Evolutionary conservation across 2,329 filamentous ascomycete species (phyloP).

Genomic region (Aspergillus jensenii): DNA sequence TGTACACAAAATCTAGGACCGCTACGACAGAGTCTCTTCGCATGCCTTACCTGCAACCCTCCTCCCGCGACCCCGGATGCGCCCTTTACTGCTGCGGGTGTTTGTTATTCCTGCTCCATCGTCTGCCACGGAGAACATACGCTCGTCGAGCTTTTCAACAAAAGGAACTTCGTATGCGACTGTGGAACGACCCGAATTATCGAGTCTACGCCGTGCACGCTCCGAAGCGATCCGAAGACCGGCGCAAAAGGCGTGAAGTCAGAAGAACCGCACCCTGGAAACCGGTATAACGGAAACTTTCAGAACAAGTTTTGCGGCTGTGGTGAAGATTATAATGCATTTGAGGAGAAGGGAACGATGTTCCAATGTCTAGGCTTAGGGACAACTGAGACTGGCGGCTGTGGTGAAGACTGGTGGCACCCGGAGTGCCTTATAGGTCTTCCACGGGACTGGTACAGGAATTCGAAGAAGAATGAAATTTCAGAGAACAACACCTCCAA

Average conservation of each 20-base stretch:
- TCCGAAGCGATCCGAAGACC: constrained; percentile 71
- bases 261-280: constrained; percentile 66
- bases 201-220: constrained; percentile 67
- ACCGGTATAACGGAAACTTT: constrained; percentile 96
- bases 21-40: constrained; percentile 84
- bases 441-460: constrained; percentile 63
- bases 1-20: constrained; percentile 90
- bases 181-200: constrained; percentile 85
- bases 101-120: constrained; percentile 96
- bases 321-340: constrained; percentile 79
- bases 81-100: constrained; percentile 70
- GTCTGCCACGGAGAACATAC: constrained; percentile 94
- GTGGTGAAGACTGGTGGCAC: constrained; percentile 98
- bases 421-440: constrained; percentile 86
- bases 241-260: constrained; percentile 78
- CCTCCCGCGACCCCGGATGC: constrained; percentile 63
- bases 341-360: constrained; percentile 94
- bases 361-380: constrained; percentile 92
- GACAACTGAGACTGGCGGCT: constrained; percentile 76
- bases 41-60: constrained; percentile 91
- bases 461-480: constrained; percentile 18
- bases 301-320: constrained; percentile 90
- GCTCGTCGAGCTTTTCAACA: constrained; percentile 92
- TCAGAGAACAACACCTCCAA: constrained; percentile 24
- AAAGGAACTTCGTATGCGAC: constrained; percentile 94